These are phyloP conservation scores for Naganishia sp. DNA, from an alignment of 1,284 basidiomycete species.

Conservation along the genomic window DNA sequence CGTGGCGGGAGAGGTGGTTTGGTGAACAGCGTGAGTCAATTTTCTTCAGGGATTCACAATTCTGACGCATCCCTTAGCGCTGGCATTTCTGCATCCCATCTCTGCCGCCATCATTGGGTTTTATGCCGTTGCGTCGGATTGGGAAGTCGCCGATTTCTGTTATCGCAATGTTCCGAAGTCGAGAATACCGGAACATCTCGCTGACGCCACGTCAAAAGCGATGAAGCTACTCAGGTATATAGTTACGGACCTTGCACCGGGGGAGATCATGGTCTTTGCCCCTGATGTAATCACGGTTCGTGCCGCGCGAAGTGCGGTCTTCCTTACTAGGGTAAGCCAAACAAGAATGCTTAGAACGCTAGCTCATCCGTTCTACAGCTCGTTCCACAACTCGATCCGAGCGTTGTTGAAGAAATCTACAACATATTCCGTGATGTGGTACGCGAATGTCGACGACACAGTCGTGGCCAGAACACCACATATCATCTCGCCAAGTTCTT, in stretches of 20 bases:
- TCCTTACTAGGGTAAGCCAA: slow-evolving; percentile 28
- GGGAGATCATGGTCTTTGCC: slow-evolving; percentile 28
- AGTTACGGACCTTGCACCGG: slow-evolving; percentile 25
- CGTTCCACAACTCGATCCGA: slow-evolving; percentile 24
- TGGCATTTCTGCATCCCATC: slow-evolving; percentile 28
- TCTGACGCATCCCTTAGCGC: background rate
- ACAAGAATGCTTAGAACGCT: background rate
- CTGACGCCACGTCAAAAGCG: slow-evolving; percentile 19
- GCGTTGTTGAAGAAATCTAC: slow-evolving; percentile 26
- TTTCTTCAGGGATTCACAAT: background rate
- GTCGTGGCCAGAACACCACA: slow-evolving; percentile 30
- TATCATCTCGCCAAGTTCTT: slow-evolving; percentile 34
- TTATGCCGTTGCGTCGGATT: slow-evolving; percentile 25
- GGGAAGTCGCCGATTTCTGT: slow-evolving; percentile 28
- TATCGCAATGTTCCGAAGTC: slow-evolving; percentile 13
- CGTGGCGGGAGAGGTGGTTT: slow-evolving; percentile 42
- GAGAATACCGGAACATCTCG: slow-evolving; percentile 22
- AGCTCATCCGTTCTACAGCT: background rate
- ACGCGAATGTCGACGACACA: slow-evolving; percentile 25
- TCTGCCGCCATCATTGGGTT: slow-evolving; percentile 29
- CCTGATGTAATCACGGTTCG: slow-evolving; percentile 29
- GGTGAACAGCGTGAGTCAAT: slow-evolving; percentile 36
- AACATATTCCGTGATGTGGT: slow-evolving; percentile 31
- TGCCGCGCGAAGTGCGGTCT: slow-evolving; percentile 25
- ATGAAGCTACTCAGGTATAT: slow-evolving; percentile 29